phyloP scores from a whole-genome alignment of 2,329 filamentous ascomycete genomes.

The Fusarium fujikuroi region DNA sequence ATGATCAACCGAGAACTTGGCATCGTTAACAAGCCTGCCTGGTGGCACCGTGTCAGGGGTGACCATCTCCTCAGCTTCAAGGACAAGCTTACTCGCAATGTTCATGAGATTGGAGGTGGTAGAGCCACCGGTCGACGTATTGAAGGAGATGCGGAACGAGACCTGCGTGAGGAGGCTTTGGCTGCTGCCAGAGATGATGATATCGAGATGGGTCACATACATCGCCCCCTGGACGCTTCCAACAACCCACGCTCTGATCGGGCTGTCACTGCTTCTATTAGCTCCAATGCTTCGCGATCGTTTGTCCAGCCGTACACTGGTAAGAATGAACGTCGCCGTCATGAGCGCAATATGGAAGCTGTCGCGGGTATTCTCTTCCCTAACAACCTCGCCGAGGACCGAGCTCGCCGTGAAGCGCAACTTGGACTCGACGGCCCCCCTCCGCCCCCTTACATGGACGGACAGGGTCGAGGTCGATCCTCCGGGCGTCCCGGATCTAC shows the following conservation, averaged over 20 bases:
- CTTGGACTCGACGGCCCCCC: slow-evolving; percentile 57
- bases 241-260: slow-evolving; percentile 48
- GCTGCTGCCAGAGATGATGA: slow-evolving; percentile 45
- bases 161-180: slow-evolving; percentile 48
- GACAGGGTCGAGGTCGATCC: slow-evolving; percentile 35
- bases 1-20: slow-evolving; percentile 70
- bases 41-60: slow-evolving; percentile 69
- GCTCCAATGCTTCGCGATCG: slow-evolving; percentile 19
- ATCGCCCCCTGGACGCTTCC: slow-evolving; percentile 26
- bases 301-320: slow-evolving; percentile 50
- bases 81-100: slow-evolving; percentile 65
- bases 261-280: slow-evolving; percentile 45
- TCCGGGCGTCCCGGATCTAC: slow-evolving; percentile 46
- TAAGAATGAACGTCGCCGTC: slow-evolving; percentile 57
- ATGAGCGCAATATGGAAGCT: slow-evolving; percentile 56
- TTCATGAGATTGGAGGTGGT: slow-evolving; percentile 64
- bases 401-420: slow-evolving; percentile 51
- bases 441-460: slow-evolving; percentile 54
- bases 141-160: slow-evolving; percentile 54
- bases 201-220: slow-evolving; percentile 54
- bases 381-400: slow-evolving; percentile 46
- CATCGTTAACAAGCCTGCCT: slow-evolving; percentile 68
- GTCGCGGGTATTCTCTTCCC: slow-evolving; percentile 63
- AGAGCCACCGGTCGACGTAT: slow-evolving; percentile 55
- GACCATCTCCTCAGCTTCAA: slow-evolving; percentile 58